Evolutionary conservation across 2,329 filamentous ascomycete species (phyloP).

Genomic region (Fusarium newnesense): DNA sequence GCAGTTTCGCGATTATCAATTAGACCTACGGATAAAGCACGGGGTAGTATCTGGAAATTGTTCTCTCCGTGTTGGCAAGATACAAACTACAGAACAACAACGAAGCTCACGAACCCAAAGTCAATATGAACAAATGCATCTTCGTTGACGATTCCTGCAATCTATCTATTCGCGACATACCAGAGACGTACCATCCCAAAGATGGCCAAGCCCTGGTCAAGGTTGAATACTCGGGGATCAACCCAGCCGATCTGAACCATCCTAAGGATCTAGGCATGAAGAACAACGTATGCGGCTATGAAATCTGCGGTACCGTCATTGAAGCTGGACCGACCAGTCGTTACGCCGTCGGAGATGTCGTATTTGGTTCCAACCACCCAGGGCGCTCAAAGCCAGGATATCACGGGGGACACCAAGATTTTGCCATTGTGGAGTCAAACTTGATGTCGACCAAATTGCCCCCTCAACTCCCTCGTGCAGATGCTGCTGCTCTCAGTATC

Average conservation of each 20-base stretch:
- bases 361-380: not conserved
- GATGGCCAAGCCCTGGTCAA: not conserved
- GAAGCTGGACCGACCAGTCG: not conserved
- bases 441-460: not conserved
- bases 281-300: not conserved
- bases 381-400: not conserved
- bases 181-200: not conserved
- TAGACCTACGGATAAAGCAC: too few species aligned
- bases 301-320: not conserved
- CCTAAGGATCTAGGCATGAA: not conserved
- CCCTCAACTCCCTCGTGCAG: not conserved
- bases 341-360: not conserved
- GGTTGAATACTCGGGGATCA: not conserved
- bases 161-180: not conserved
- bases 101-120: rapidly evolving
- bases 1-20: rapidly evolving
- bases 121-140: not conserved
- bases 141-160: not conserved
- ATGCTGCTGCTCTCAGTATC: not conserved
- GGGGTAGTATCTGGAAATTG: too few species aligned
- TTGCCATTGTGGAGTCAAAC: not conserved
- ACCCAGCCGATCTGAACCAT: not conserved
- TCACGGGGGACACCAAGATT: not conserved
- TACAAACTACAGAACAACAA: not conserved
- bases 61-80: too few species aligned